Evolutionary conservation across 768 basidiomycete genomes (phyloP), one percentile per base, ranked within the genome.

Genomic region (Lactifluus subvellereus): DNA sequence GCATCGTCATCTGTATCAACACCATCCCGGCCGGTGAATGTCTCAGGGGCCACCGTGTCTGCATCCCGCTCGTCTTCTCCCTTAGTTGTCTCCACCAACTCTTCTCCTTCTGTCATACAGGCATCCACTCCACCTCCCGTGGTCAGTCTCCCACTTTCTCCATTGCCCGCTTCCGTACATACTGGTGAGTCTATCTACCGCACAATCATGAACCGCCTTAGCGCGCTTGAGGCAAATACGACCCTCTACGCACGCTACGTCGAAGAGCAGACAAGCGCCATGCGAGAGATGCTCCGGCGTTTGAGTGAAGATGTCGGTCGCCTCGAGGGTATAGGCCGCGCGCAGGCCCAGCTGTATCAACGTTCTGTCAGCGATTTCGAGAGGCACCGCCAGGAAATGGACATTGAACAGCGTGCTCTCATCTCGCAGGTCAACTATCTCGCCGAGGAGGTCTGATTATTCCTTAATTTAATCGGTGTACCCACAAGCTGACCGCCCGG

Each of bases 191-290:
- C 93, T 2, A 94, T 99, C 67, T 98, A 97, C 69, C 88, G 94
- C 8, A 91, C 88, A 13, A 99, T 98, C 68, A 95, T 95, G 85
- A 96, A 97, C 68, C 87, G 94, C 7, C 80, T 99, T 11, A 83
- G 84, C 2, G 83, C 84, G 6, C 80, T 98, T 14, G 95, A 98
- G 73, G 82, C 82, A 9, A 97, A 95, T 68, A 89, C 94, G 53
- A 91, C 91, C 0, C 78, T 98, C 4, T 88, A 91, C 49, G 82
- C 86, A 22, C 74, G 85, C 18, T 98, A 97, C 71, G 86, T 97
- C 13, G 94, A 94, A 68, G 93, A 95, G 70, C 96, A 98, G 70
- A 89, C 86, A 0, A 73, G 80, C 14, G 83, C 84, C 35, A 82
- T 97, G 20, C 77, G 91, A 5, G 87, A 89, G 40, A 80, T 91